Conservation (phyloP, 768 basidiomycete genomes). For the Agaricus blazei region DNA sequence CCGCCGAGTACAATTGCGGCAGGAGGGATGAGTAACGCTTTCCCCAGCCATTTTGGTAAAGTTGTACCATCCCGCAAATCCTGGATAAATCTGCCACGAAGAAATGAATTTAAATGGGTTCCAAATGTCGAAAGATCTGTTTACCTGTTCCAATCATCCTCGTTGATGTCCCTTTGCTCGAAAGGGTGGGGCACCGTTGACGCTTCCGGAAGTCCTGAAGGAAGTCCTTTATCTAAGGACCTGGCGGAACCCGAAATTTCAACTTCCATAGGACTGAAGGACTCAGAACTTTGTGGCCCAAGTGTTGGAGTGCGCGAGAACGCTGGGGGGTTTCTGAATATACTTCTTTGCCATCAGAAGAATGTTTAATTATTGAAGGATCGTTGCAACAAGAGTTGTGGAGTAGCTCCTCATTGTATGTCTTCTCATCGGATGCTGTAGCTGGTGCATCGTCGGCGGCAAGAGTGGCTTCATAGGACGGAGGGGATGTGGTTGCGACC, state of each 20-base stretch:
- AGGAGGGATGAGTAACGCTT: not conserved
- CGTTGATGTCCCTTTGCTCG: not conserved
- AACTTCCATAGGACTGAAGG: not conserved
- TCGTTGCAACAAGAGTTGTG: not conserved
- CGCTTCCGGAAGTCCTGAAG: not conserved
- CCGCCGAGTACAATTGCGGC: constrained; percentile 1
- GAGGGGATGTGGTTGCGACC: not conserved
- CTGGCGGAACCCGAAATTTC: not conserved
- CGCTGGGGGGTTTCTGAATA: not conserved
- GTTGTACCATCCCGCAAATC: constrained; percentile 1
- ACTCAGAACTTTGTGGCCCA: not conserved
- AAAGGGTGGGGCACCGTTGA: not conserved
- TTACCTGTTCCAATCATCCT: constrained; percentile 6
- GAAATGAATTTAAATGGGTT: not conserved
- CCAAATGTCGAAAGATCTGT: not conserved
- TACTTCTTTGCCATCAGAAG: not conserved
- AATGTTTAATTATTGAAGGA: not conserved
- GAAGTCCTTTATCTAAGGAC: constrained; percentile 7
- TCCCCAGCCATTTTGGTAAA: not conserved
- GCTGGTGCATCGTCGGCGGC: not conserved
- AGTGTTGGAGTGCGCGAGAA: not conserved
- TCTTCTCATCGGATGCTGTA: not conserved
- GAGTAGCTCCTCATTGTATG: not conserved
- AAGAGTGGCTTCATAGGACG: not conserved
- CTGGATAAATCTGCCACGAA: not conserved